These are phyloP conservation scores for Geotrichum bryndzae DNA, from an alignment of 1,139 yeast genomes.

Conservation along the genomic window DNA sequence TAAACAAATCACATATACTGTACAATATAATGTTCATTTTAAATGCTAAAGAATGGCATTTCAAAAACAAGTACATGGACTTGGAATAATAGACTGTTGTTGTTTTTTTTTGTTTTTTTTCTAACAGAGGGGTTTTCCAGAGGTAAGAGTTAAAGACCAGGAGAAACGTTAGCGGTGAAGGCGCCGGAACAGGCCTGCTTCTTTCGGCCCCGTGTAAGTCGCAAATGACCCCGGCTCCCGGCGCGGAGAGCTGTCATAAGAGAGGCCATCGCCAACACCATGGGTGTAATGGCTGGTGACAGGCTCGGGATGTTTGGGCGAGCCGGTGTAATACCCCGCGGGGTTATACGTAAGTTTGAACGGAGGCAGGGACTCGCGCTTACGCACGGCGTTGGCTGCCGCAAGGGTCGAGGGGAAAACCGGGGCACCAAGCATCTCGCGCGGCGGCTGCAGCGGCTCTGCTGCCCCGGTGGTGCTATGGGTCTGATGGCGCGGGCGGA, in stretches of 20 bases:
- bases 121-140: no score
- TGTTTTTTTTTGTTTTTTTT: neutral
- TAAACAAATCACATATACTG: no score
- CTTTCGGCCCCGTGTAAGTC: neutral
- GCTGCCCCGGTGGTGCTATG: neutral
- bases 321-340: slow-evolving; percentile 17
- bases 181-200: slow-evolving; percentile 1
- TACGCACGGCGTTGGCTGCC: slow-evolving; percentile 7
- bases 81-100: no score
- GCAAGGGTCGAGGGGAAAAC: slow-evolving; percentile 15
- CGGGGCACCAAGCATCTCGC: slow-evolving; percentile 16
- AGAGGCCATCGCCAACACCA: no score
- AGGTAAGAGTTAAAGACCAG: no score
- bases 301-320: neutral
- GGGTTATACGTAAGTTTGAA: slow-evolving; percentile 10
- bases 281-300: neutral
- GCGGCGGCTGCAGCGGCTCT: slow-evolving; percentile 10
- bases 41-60: neutral
- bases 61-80: no score
- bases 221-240: neutral
- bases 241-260: neutral
- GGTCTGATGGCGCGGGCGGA: slow-evolving; percentile 42
- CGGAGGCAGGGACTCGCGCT: slow-evolving; percentile 3
- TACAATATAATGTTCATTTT: neutral
- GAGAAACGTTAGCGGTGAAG: neutral